Base-by-base conservation (phyloP, 768 basidiomycete genomes). In the Pilatotrama ljubarskyi region DNA sequence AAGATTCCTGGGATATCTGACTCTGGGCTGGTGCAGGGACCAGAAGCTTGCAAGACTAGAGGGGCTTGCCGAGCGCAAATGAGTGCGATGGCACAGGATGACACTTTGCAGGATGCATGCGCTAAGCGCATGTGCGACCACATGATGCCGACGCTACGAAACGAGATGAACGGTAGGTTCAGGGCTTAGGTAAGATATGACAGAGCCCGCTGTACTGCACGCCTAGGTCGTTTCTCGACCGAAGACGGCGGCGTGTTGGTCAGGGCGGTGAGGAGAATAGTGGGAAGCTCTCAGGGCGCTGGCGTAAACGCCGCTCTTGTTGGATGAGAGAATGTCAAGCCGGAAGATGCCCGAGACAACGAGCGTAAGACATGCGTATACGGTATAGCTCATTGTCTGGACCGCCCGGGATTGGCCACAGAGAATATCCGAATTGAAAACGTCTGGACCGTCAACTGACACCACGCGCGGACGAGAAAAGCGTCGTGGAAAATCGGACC, bases 111-210 rank as follows among this genome's bases (percentile, higher is more conserved):
- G 24, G 18, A 24, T 3, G 43, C 58, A 59, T 42, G 58, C 43
- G 44, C 36, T 5, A 24, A 20, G 38, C 32, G 56, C 56, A 51
- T 58, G 56, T 56, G 26, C 24, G 55, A 14, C 22, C 57, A 59
- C 57, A 43, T 59, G 57, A 59, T 40, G 32, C 32, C 22, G 15
- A 18, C 54, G 29, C 13, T 18, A 14, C n/a, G 14, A n/a, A 11
- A 22, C 18, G n/a, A 7, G 11, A 51, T 37, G 36, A 15, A 32
- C 29, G 29, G 6, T n/a, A 22, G 36, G 20, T 29, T 11, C 29
- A 11, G 20, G 35, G 7, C 17, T 51, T 37, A 51, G 50, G 50
- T 51, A 51, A 51, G 37, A 2, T n/a, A 38, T 9, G 22, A 38
- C 35, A 22, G 18, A 20, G 20, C 5, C 10, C 29, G 4, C 29